Evolutionary conservation across 2,329 filamentous ascomycete species (phyloP), one percentile per base, ranked within the genome.

Genomic region (Colletotrichum sp.): DNA sequence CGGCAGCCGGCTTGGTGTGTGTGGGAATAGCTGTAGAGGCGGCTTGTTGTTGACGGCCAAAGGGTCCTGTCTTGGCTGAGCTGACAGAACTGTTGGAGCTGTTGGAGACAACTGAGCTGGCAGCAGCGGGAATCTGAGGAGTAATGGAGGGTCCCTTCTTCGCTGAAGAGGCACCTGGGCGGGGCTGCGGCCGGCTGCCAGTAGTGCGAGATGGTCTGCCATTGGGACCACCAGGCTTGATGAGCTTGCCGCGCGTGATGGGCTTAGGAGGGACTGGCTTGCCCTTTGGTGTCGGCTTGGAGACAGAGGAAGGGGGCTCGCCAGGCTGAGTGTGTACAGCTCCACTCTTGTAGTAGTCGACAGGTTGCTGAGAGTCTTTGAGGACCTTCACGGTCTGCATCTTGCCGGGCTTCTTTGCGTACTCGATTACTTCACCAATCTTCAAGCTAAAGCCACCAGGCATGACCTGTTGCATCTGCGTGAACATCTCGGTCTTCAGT

Each of bases 361-460:
- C 93, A 5, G 90, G 87, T 68, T 94, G 90, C 68, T 93, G 91
- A 1, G 96, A 93, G 83, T 99, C 97, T 86, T 98, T 98, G 76
- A 98, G 82, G 10, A 95, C 95, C 87, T 99, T 99, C 82, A 99
- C 94, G 8, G 92, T 86, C 70, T 96, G 94, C 84, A 95, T 91
- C 87, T 99, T 99, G 71, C 95, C 95, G 2, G 97, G 97, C 86
- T 99, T 99, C 90, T 99, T 99, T 82, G 96, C 96, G 85, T 98
- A 99, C 83, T 98, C 95, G 80, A 99, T 96, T 75, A 90, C 90
- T 32, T 97, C 93, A n/a, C 88, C 92, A 77, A 99, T 94, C 85
- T 95, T 95, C 64, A 99, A 86, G 82, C 93, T 95, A 82, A 98
- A 91, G 12, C 95, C 93, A 10, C 94, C 95, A 5, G 94, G 93